Conservation (phyloP, 495 filamentous ascomycete species). For the Lentithecium fluviatile region DNA sequence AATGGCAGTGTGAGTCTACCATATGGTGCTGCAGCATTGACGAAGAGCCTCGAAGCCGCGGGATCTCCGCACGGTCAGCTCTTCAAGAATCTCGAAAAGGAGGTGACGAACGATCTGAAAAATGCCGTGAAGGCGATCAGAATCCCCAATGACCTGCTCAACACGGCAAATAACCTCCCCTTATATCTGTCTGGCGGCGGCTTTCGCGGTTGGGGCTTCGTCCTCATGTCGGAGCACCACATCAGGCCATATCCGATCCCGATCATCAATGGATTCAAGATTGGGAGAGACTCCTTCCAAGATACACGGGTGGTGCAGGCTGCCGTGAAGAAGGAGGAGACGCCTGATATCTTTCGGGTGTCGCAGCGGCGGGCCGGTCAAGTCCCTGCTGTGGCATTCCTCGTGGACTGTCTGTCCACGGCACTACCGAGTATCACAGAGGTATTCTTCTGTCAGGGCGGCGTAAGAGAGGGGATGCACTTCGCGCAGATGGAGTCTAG, state of each 20-base stretch:
- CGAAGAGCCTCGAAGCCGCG: constrained; percentile 51
- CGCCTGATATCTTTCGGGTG: constrained; percentile 67
- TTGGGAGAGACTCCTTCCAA: constrained; percentile 59
- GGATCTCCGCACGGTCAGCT: constrained; percentile 41
- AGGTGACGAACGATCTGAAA: constrained; percentile 60
- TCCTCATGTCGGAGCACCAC: constrained; percentile 67
- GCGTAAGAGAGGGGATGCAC: constrained; percentile 79
- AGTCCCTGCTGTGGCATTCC: constrained; percentile 77
- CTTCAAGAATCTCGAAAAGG: constrained; percentile 49
- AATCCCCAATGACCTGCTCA: constrained; percentile 54
- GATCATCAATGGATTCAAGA: constrained; percentile 77
- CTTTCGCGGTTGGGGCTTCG: constrained; percentile 86
- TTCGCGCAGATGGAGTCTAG: constrained; percentile 61
- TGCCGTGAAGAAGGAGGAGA: constrained; percentile 46
- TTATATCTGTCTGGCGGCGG: constrained; percentile 88
- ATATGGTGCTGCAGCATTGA: constrained; percentile 83
- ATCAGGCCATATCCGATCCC: constrained; percentile 79
- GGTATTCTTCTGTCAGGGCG: constrained; percentile 78
- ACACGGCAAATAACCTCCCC: constrained; percentile 56
- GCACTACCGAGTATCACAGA: constrained; percentile 68
- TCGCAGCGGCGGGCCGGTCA: constrained; percentile 77
- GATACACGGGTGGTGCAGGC: constrained; percentile 59
- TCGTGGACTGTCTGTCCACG: constrained; percentile 68
- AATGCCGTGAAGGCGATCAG: constrained; percentile 58
- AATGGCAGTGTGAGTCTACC: constrained; percentile 61